phyloP scores from a whole-genome alignment of 257 asterid species.

The Avicennia marina region DNA sequence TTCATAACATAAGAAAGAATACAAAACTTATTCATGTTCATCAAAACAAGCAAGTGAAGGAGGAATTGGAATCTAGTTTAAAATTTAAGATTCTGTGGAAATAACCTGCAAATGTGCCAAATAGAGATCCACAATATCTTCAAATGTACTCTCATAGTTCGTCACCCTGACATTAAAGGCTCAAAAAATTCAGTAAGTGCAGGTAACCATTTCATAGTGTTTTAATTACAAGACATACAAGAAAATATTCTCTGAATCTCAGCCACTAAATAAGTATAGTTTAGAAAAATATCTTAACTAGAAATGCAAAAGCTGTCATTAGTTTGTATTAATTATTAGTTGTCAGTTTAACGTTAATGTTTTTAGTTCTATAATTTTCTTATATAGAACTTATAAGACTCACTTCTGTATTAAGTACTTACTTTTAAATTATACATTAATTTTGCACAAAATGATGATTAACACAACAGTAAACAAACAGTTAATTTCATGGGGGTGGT shows the following conservation, averaged over 20 bases:
- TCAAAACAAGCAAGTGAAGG: no score
- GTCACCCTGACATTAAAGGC: constrained; percentile 43
- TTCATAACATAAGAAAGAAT: no score
- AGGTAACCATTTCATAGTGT: no score
- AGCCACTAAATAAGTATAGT: no score
- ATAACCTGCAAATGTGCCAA: constrained; percentile 86
- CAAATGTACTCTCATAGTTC: constrained; percentile 54
- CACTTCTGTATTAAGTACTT: background rate
- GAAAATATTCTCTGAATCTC: background rate
- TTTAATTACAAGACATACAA: background rate
- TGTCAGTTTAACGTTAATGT: background rate
- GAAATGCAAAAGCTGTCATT: no score
- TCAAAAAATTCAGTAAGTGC: no score
- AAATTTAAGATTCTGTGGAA: constrained; percentile 17
- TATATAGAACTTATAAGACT: background rate
- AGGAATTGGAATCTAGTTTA: background rate
- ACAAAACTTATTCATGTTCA: no score
- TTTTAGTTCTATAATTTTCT: constrained; percentile 5
- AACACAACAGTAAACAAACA: no score
- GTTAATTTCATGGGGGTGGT: no score
- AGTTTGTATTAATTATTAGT: background rate
- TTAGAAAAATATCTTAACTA: no score
- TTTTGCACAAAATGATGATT: background rate
- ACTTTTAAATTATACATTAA: background rate
- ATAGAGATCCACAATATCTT: constrained; percentile 85